Base-by-base conservation (phyloP, 78 protist genomes). In the slime mould (Dictyostelium discoideum) region DNA sequence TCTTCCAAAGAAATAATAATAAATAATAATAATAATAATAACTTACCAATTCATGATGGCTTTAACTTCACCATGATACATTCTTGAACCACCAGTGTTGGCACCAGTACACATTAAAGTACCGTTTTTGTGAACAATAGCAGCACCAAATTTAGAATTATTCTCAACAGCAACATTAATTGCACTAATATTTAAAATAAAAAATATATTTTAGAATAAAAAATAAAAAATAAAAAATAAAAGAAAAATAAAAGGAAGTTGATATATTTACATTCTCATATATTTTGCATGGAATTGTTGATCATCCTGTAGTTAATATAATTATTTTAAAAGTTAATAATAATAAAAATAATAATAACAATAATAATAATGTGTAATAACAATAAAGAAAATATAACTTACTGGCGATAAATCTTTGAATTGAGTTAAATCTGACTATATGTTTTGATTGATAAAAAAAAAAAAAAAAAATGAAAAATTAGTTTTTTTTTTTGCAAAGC, bases 11-110 rank as follows among this genome's bases (percentile, higher is more conserved):
- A 44, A 44, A 10, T 46, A 9, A 46, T 10, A 0, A 46, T 8
- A 6, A 46, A 6, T 46, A 46, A 6, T 46, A 46, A 46, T 86
- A 6, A 22, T 7, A 46, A 10, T 9, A 9, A 46, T 57, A n/a
- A 22, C 9, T 29, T 83, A 54, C 48, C 92, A 87, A 57, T 87
- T 87, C 82, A 78, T 37, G 72, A 87, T 87, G 40, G 93, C 93
- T 10, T 22, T 46, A 74, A 78, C 80, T 26, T 87, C 93, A 79
- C 93, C 93, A 54, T 87, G 93, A 42, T 60, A 63, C 50, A 87
- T 78, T n/a, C 76, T 29, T 18, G 93, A 76, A 18, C 48, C 54
- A 60, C 67, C 67, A 6, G 42, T 18, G 85, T 87, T 87, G 69
- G 65, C 76, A 60, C 93, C 93, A 57, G 42, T 39, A 37, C 86